Percentiles rank a stretch among this genome's conserved stretches.
Conservation (phyloP, 352 stramenopile genomes). For the Globisporangium acanthophoron region DNA sequence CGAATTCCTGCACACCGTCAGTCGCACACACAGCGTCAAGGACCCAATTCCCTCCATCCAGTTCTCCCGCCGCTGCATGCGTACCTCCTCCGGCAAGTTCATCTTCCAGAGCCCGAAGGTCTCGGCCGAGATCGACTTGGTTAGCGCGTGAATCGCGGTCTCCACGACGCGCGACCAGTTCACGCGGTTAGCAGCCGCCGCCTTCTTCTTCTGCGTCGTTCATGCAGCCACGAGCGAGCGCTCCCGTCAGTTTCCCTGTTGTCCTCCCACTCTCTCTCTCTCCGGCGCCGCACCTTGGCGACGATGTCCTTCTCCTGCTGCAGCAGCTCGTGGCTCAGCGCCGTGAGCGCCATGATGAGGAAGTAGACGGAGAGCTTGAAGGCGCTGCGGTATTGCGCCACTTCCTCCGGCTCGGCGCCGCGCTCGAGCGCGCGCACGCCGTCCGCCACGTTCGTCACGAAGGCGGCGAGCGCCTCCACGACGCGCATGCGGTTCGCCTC, state of each 20-base stretch:
- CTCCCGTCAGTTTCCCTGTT: background rate
- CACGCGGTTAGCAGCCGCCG: constrained; percentile 30
- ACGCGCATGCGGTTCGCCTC: constrained; percentile 60
- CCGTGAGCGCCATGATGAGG: constrained; percentile 51
- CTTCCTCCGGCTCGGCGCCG: constrained; percentile 35
- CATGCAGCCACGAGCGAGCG: too few species aligned
- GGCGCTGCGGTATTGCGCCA: constrained; percentile 33
- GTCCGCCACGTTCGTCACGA: constrained; percentile 59
- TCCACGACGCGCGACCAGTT: constrained; percentile 69
- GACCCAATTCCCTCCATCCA: too few species aligned
- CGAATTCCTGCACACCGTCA: constrained; percentile 43
- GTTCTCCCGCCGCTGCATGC: background rate
- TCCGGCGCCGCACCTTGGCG: constrained; percentile 23
- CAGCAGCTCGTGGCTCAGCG: constrained; percentile 40
- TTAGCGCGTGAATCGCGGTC: constrained; percentile 46
- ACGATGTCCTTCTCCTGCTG: constrained; percentile 60
- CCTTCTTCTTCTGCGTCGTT: constrained; percentile 24
- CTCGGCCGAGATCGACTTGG: constrained; percentile 50
- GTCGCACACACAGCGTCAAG: background rate
- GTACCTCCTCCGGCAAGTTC: constrained; percentile 71
- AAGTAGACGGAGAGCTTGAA: constrained; percentile 76
- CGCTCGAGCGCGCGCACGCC: constrained; percentile 27
- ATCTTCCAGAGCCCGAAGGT: constrained; percentile 75
- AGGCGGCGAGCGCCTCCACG: constrained; percentile 51
- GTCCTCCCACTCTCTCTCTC: background rate